These are phyloP conservation scores for Colletotrichum sp. DNA, from an alignment of 2,329 filamentous ascomycete genomes.

Conservation along the genomic window DNA sequence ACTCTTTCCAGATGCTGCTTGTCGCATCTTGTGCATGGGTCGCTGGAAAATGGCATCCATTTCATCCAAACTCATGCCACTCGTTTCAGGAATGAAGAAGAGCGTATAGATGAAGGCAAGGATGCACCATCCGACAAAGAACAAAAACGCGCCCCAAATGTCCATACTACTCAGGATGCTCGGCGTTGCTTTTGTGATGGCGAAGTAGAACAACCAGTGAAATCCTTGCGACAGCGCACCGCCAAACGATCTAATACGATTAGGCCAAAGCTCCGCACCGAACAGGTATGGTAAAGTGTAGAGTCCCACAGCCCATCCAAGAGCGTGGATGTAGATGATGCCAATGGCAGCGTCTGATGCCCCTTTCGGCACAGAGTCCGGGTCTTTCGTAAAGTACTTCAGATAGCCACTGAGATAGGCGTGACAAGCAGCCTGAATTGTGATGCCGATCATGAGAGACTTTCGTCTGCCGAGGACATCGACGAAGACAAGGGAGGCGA, in stretches of 20 bases:
- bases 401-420: slow-evolving; percentile 45
- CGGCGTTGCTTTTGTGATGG: background rate
- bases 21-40: background rate
- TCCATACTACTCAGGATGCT: background rate
- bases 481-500: slow-evolving; percentile 48
- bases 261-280: slow-evolving; percentile 48
- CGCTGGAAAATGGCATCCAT: slow-evolving; percentile 1
- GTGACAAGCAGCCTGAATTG: slow-evolving; percentile 42
- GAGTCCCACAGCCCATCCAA: slow-evolving; percentile 43
- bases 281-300: slow-evolving; percentile 49
- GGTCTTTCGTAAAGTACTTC: slow-evolving; percentile 31
- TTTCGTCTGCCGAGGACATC: slow-evolving; percentile 46
- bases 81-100: background rate
- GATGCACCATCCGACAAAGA: background rate
- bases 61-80: background rate
- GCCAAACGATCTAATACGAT: slow-evolving; percentile 45
- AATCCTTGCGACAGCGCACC: background rate
- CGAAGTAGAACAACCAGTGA: background rate
- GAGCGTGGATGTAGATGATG: slow-evolving; percentile 47
- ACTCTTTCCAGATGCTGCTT: background rate
- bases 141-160: background rate
- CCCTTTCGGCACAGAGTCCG: slow-evolving; percentile 23
- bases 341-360: slow-evolving; percentile 45
- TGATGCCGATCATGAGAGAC: slow-evolving; percentile 39
- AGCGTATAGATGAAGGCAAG: background rate